Evolutionary conservation across 2,329 filamentous ascomycete species (phyloP), one percentile per base, ranked within the genome.

Genomic region (Trichoderma sp.): DNA sequence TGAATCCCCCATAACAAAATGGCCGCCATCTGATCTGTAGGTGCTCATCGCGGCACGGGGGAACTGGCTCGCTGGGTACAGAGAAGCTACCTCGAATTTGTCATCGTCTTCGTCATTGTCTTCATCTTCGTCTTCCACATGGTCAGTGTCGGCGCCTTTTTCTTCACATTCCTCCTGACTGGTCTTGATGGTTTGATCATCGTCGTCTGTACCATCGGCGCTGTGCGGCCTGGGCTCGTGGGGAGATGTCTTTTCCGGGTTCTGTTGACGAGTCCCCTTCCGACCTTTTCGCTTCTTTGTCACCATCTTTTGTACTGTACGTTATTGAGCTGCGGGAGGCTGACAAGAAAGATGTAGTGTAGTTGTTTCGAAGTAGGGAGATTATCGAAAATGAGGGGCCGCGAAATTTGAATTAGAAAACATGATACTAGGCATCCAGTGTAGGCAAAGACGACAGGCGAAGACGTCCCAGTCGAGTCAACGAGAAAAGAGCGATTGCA

Each of bases 21-120:
- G 82, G 67, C 83, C 85, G 71, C 83, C 85, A 67, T 83, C 85
- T 27, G 83, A 78, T 21, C 81, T 82, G 76, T 85, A 83, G 31
- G 82, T 79, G 59, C 81, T 78, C 27, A 83, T 77, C n/a, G 84
- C 78, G 18, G 81, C 78, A 12, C 81, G 79, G 3, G 84, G 85
- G 76, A 86, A 86, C 63, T 84, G 83, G 74, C 83, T 85, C 41
- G 81, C 80, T 9, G 87, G 82, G 75, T 87, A 88, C 16, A 86
- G 78, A 6, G 87, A 87, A 50, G 86, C 87, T 59, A 75, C 60
- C 24, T 79, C 77, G 33, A 77, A 82, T 66, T 84, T 80, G 59
- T 80, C 78, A 18, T 79, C 83, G 69, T 80, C 80, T 56, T 80
- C 79, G 68, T 80, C 80, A 41, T 41, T 80, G 59, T 80, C 78